Evolutionary conservation across 169 alveolate species (phyloP), one percentile per base, ranked within the genome.

Genomic region (Ichthyophthirius multifiliis): DNA sequence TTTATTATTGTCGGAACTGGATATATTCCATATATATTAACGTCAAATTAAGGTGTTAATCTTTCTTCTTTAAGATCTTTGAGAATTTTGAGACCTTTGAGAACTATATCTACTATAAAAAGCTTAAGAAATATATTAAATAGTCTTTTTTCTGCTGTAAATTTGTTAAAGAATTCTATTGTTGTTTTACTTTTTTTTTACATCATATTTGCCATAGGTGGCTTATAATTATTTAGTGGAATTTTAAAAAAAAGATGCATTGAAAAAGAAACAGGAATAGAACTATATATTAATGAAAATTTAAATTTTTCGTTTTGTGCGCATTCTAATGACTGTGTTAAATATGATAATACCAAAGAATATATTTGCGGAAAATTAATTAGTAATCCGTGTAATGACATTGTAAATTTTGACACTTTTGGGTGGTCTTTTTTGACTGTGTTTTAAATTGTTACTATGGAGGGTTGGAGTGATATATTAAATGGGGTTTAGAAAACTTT

Each of bases 171-270:
- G 43, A 89, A 83, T 65, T 76, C 92, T 6, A 83, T 87, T 3
- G 74, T 86, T 23, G 82, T 89, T 5, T 75, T 92, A 16, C 45
- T 92, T 62, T 84, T 87, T 48, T 86, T 89, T 55, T 87, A 85
- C 43, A 44, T 88, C 12, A 74, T 89, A 16, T 92, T 92, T 80
- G 90, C 94, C 16, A 92, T 92, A 2, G 96, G 90, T 32, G 94
- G 96, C 15, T 47, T 82, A 34, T 90, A 92, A 82, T 65, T 92
- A 76, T 89, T 90, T 85, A 67, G 78, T 43, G 96, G 96, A 5
- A 31, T 37, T 16, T 79, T 89, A 37, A 82, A 64, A 76, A 63
- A 83, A n/a, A 81, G 93, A 65, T 92, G 96, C 44, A 77, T 89
- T 79, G 63, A 76, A 16, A 63, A 76, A 39, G 84, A 76, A 48